Percentiles rank a stretch among this genome's conserved stretches.
phyloP scores from a whole-genome alignment of 805 yeast genomes.

The Kockiozyma suomiensis region DNA sequence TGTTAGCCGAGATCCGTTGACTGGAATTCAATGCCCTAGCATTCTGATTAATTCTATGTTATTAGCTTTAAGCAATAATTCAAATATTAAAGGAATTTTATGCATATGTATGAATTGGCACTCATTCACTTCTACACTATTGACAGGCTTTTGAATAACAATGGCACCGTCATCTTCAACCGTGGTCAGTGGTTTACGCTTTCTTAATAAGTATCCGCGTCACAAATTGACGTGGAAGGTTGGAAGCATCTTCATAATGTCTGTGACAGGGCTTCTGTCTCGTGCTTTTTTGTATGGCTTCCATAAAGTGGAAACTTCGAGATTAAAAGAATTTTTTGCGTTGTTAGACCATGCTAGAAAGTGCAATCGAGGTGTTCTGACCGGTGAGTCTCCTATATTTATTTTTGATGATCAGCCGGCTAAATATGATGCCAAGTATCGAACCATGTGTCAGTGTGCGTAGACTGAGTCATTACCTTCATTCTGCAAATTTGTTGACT shows the following conservation, averaged over 20 bases:
- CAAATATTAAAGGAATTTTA: background rate
- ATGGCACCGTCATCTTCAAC: slow-evolving; percentile 5
- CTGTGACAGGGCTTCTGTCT: slow-evolving; percentile 63
- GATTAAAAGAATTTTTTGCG: slow-evolving; percentile 63
- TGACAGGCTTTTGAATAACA: too few relatives aligned
- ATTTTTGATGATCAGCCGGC: slow-evolving; percentile 49
- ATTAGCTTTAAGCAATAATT: background rate
- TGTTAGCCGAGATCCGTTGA: too few relatives aligned
- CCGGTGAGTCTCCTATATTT: slow-evolving; percentile 62
- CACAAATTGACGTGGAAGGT: slow-evolving; percentile 61
- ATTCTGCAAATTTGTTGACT: background rate
- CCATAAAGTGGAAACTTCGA: slow-evolving; percentile 65
- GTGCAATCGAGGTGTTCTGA: slow-evolving; percentile 75
- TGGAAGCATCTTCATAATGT: slow-evolving; percentile 69
- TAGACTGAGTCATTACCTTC: background rate
- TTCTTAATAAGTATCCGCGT: slow-evolving; percentile 65
- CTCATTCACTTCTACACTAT: too few relatives aligned
- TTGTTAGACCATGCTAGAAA: slow-evolving; percentile 64
- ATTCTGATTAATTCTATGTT: background rate
- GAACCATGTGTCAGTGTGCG: slow-evolving; percentile 36
- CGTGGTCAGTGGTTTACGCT: slow-evolving; percentile 59
- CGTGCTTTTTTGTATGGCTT: slow-evolving; percentile 61
- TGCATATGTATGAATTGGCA: too few relatives aligned
- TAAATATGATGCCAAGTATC: slow-evolving; percentile 15
- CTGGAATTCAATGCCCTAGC: background rate